Percentiles rank a stretch among this genome's conserved stretches.
phyloP scores from a whole-genome alignment of 2,329 filamentous ascomycete species.

The Pseudogymnoascus sp. region DNA sequence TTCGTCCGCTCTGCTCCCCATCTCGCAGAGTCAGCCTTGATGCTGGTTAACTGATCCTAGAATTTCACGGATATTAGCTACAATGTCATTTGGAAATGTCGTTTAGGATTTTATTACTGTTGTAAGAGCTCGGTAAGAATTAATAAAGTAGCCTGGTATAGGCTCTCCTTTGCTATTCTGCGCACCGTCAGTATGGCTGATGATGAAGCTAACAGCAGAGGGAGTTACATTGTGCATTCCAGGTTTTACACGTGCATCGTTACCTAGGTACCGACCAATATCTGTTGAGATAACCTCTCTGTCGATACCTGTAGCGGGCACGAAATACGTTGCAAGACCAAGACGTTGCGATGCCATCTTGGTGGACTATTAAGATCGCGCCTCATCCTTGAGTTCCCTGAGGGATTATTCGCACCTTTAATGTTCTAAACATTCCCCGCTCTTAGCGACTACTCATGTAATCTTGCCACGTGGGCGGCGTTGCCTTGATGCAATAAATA shows the following conservation, averaged over 20 bases:
- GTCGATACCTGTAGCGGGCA: slow-evolving; percentile 72
- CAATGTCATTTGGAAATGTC: background rate
- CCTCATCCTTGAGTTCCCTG: too few relatives aligned
- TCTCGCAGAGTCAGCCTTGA: slow-evolving; percentile 45
- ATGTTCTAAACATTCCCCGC: too few relatives aligned
- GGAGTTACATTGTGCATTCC: slow-evolving; percentile 59
- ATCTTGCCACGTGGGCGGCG: too few relatives aligned
- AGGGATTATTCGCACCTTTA: too few relatives aligned
- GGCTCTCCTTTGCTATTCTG: background rate
- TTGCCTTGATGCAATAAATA: too few relatives aligned
- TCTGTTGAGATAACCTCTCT: slow-evolving; percentile 79
- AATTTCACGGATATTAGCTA: slow-evolving; percentile 17
- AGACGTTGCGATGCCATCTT: background rate
- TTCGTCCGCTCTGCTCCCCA: slow-evolving; percentile 35
- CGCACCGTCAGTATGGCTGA: background rate
- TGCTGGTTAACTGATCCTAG: slow-evolving; percentile 48
- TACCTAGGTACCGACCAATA: slow-evolving; percentile 76
- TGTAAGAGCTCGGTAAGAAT: slow-evolving; percentile 70
- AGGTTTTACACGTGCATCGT: slow-evolving; percentile 72
- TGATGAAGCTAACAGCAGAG: background rate
- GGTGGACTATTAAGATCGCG: too few relatives aligned
- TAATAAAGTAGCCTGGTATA: slow-evolving; percentile 61
- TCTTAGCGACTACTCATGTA: too few relatives aligned
- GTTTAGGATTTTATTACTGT: slow-evolving; percentile 49
- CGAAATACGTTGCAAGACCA: slow-evolving; percentile 57